Evolutionary conservation across 2,329 filamentous ascomycete genomes (phyloP), one percentile per base, ranked within the genome.

Genomic region (Dactylellina drechsleri): DNA sequence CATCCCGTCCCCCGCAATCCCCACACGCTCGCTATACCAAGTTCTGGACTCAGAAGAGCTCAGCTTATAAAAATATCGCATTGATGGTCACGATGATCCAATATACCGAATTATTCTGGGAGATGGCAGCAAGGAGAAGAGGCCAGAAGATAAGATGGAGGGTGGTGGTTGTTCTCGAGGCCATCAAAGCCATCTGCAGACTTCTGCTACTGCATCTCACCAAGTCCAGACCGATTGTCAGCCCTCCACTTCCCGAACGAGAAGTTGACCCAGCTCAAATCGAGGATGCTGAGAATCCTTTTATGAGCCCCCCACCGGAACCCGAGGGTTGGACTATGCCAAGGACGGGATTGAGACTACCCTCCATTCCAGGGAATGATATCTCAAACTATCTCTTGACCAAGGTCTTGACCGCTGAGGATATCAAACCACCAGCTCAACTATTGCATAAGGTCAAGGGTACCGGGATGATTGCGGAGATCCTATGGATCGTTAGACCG

Each of bases 61-160:
- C 86, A 3, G 85, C 92, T 8, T 99, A 99, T 82, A 88, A 90
- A 72, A 88, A 91, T 72, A 88, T 96, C 65, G 93, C 94, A 47
- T 86, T 93, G 77, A 84, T 93, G 3, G 84, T 99, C 57, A 92
- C 96, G 81, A 91, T 96, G 83, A 91, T 97, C 26, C 91, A 95
- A 78, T 98, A 98, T 81, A 97, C 93, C 0, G 92, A 99, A 83
- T 85, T 99, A 31, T 84, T 99, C n/a, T 95, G 94, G 87, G 95
- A 99, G 82, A 99, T 99, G 95, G 88, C 91, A 28, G 93, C 93
- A 28, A 96, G 96, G 83, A 87, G 94, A 57, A 89, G 89, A 76
- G 91, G 92, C 16, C 93, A 91, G 52, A 87, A 96, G 82, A 83
- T 90, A 26, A 88, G 93, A 31, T 99, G 95, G 95, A 89, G 92